Evolutionary conservation across 176 grass and related monocot species (phyloP), one percentile per base, ranked within the genome.

Genomic region (Elaeis guineensis): DNA sequence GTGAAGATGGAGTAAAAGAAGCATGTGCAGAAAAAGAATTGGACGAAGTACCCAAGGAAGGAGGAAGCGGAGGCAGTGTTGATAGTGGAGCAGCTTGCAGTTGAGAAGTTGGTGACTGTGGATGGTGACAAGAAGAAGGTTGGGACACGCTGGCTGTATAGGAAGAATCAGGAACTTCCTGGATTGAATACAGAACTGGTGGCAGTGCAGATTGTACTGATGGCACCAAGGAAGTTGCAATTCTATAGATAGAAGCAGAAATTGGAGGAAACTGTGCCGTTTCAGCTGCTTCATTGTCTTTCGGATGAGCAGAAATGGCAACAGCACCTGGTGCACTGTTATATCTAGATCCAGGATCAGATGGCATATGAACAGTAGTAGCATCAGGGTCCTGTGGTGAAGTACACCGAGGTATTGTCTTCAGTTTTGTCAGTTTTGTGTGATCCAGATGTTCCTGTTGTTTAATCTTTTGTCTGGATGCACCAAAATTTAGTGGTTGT

Each of bases 361-460:
- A 59, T 16, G 23, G 57, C 16, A 6, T 59, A 12, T 26, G 23
- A 25, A 26, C 24, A 14, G 59, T 77, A 22, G 44, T 59, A 62
- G 81, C 73, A 65, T 78, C 78, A 60, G 87, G 89, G 59, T 80
- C 81, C 70, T 78, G 83, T 55, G 76, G 87, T 67, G 87, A 97
- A 54, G 85, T 65, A 78, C 84, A 89, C 70, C 87, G 75, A n/a
- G 20, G 57, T 69, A 85, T 69, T 76, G 74, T 78, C 65, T 81
- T 91, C 69, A 63, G 76, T 86, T 66, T 88, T 53, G 35, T 25
- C 8, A 16, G 65, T 51, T 73, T 86, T 55, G 64, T 67, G 69
- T 80, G 76, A 22, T 80, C 54, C 19, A 52, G 53, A 58, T 64
- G 63, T 39, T 75, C 55, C n/a, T 61, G 70, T 65, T 83, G 69